These are phyloP conservation scores for Daldinia grandis DNA, from an alignment of 495 filamentous ascomycete species.

Conservation along the genomic window DNA sequence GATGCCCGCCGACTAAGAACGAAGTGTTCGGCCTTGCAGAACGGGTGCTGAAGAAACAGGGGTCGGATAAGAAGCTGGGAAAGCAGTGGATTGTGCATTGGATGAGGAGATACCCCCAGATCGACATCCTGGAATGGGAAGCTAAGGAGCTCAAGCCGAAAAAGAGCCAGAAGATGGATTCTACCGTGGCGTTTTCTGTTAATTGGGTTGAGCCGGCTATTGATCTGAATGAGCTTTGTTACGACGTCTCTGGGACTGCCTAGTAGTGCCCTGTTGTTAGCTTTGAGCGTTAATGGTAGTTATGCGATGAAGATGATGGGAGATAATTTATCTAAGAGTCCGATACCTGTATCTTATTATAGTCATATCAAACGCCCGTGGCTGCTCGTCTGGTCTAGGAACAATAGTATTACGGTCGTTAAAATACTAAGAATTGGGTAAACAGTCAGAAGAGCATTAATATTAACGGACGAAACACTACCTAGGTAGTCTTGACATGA, in stretches of 20 bases:
- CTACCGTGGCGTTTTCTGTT: not conserved
- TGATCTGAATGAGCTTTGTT: slow-evolving; percentile 8
- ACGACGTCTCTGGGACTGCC: not conserved
- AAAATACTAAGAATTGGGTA: not conserved
- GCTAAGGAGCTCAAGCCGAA: slow-evolving; percentile 12
- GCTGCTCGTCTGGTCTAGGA: not conserved
- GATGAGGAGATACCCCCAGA: slow-evolving; percentile 32
- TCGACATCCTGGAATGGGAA: slow-evolving; percentile 32
- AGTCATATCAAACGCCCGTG: too few relatives aligned
- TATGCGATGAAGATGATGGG: not conserved
- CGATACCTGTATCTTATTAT: too few relatives aligned
- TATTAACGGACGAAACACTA: not conserved
- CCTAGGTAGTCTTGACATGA: not conserved
- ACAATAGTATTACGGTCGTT: not conserved
- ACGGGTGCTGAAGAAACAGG: slow-evolving; percentile 22
- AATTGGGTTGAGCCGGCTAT: slow-evolving; percentile 11
- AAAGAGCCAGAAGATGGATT: not conserved
- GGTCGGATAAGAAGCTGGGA: slow-evolving; percentile 14
- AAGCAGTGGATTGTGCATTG: slow-evolving; percentile 40
- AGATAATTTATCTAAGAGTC: not conserved
- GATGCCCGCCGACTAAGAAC: slow-evolving; percentile 28
- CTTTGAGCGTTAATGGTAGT: not conserved
- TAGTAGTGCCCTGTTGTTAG: not conserved
- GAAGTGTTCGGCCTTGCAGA: slow-evolving; percentile 26
- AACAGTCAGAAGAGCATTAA: not conserved